These are phyloP conservation scores for Leucocoprinus sp. DNA, from an alignment of 768 basidiomycete species.

Conservation along the genomic window DNA sequence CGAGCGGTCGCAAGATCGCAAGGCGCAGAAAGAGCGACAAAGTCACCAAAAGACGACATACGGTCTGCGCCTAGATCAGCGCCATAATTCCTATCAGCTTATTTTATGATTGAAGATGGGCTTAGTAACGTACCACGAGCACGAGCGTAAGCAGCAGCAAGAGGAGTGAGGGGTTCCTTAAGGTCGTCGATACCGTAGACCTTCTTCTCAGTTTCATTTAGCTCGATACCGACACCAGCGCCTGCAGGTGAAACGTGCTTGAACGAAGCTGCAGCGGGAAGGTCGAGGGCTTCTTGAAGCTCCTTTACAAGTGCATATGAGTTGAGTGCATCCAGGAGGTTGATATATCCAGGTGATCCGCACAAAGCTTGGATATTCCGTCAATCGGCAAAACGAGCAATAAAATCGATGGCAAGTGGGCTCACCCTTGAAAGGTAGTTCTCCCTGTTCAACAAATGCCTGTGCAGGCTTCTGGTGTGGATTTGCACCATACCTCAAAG, in stretches of 20 bases:
- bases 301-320: slow-evolving; percentile 95
- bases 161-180: slow-evolving; percentile 79
- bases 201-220: slow-evolving; percentile 79
- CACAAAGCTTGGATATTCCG: too few relatives aligned
- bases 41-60: slow-evolving; percentile 99
- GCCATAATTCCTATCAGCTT: not conserved
- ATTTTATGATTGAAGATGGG: not conserved
- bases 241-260: slow-evolving; percentile 99
- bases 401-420: too few relatives aligned
- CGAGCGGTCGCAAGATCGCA: slow-evolving; percentile 93
- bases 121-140: slow-evolving; percentile 61
- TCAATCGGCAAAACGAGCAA: too few relatives aligned
- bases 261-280: slow-evolving; percentile 97
- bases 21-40: slow-evolving; percentile 87
- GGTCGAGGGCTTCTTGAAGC: slow-evolving; percentile 73
- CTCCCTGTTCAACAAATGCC: slow-evolving; percentile 83
- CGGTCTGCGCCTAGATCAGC: slow-evolving; percentile 74
- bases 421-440: slow-evolving; percentile 96
- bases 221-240: slow-evolving; percentile 82
- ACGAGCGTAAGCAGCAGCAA: slow-evolving; percentile 91
- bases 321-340: slow-evolving; percentile 94
- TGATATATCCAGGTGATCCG: slow-evolving; percentile 97
- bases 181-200: slow-evolving; percentile 97
- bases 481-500: slow-evolving; percentile 92
- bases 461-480: slow-evolving; percentile 99